Base-by-base conservation (phyloP, 176 grass and related monocot species). In the Hordeum marinum region DNA sequence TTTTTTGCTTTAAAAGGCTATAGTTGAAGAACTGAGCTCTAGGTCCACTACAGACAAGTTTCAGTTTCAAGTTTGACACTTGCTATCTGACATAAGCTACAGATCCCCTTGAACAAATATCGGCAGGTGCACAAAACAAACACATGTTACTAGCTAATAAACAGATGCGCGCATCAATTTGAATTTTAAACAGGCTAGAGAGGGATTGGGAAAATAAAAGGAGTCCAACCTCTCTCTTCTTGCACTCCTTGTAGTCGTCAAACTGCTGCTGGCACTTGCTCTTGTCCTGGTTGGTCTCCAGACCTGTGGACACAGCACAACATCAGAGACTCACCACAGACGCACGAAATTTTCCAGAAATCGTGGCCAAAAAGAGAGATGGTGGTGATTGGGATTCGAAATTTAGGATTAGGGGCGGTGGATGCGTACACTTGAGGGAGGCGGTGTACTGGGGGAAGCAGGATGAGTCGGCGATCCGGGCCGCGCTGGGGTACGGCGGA, bases 221-320 rank as follows among this genome's bases (percentile, higher is more conserved):
- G 32, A 34, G 32, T 5, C 15, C 41, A 78, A 94, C 95, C 92
- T 97, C 95, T 84, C 86, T 97, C 88, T 94, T 97, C 68, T 97
- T 97, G 80, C 95, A 97, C 79, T 97, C 92, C 75, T 97, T 97
- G 34, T 97, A 97, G 60, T 94, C 81, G 70, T 97, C 92, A 34
- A 97, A 97, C 72, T 94, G 87, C 80, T 94, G 86, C 67, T 92
- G 95, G 77, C 95, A 97, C 83, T 92, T 91, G 86, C 90, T 94
- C 95, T 94, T 94, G 83, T 97, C 90, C 32, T 84, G 72, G 73
- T 94, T 92, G 46, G 69, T 79, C 83, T 97, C 92, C 64, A 97
- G 29, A 88, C 92, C 95, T 97, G 82, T 15, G 68, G 31, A n/a
- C 5, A 65, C 2, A n/a, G 1, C 7, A 50, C 12, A 1, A 18